These are phyloP conservation scores for Termitomyces eurrhizus DNA, from an alignment of 768 basidiomycete genomes.

Conservation along the genomic window DNA sequence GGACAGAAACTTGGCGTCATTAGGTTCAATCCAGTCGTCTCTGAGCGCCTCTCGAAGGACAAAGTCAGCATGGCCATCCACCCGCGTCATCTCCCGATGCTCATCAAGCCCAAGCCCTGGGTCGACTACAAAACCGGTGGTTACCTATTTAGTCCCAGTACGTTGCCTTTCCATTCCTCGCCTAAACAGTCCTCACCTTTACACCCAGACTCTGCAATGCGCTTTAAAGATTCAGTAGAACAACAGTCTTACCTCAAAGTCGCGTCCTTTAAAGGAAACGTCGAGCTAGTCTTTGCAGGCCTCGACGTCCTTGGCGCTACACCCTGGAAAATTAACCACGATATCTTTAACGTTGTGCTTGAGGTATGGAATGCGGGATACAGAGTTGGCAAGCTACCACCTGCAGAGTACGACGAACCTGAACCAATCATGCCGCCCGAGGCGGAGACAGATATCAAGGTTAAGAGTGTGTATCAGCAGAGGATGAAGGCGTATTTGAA, in stretches of 20 bases:
- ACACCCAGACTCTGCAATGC: constrained; percentile 68
- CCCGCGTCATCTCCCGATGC: constrained; percentile 95
- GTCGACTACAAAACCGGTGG: constrained; percentile 70
- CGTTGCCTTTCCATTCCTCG: constrained; percentile 19
- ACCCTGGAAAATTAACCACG: constrained; percentile 84
- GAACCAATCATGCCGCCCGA: constrained; percentile 57
- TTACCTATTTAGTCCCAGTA: constrained; percentile 77
- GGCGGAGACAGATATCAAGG: constrained; percentile 46
- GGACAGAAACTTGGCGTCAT: constrained; percentile 93
- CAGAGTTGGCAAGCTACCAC: constrained; percentile 80
- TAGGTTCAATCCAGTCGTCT: constrained; percentile 76
- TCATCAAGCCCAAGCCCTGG: constrained; percentile 90
- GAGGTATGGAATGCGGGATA: constrained; percentile 86
- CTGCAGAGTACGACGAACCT: constrained; percentile 56
- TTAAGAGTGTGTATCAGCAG: constrained; percentile 48
- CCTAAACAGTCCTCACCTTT: constrained; percentile 3
- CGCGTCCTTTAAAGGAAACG: constrained; percentile 67
- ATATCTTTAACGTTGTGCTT: constrained; percentile 71
- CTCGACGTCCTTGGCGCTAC: constrained; percentile 89
- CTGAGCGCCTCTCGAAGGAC: constrained; percentile 76
- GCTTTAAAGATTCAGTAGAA: constrained; percentile 87
- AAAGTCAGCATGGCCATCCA: constrained; percentile 67
- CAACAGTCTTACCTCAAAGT: constrained; percentile 74
- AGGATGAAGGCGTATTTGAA: constrained; percentile 53
- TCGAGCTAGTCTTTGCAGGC: constrained; percentile 84